These are phyloP conservation scores for Fraxinus ornus DNA, from an alignment of 305 asterid species.

Conservation along the genomic window DNA sequence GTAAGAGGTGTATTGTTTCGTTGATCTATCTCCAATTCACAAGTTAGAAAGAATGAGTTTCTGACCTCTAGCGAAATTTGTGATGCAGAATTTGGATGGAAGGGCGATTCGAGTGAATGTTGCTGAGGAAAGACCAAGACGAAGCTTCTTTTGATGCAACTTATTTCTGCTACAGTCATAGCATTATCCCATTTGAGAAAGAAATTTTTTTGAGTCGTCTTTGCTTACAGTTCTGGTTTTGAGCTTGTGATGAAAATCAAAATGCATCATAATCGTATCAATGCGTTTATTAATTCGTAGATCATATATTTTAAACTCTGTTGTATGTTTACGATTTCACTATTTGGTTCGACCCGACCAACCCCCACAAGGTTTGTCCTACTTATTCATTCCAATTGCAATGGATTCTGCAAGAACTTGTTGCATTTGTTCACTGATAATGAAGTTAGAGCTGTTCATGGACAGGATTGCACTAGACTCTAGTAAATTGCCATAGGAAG, in stretches of 20 bases:
- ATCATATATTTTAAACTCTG: background rate
- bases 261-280: no score
- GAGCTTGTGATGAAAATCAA: background rate
- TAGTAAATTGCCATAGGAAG: background rate
- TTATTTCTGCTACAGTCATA: background rate
- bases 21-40: background rate
- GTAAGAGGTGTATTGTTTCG: background rate
- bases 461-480: background rate
- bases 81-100: conserved; percentile 66
- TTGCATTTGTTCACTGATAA: background rate
- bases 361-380: background rate
- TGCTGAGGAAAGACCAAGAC: conserved; percentile 67
- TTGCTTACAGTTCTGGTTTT: background rate
- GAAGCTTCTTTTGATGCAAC: conserved; percentile 34
- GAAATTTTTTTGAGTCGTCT: background rate
- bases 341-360: background rate
- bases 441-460: background rate
- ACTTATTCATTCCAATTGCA: background rate
- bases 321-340: background rate
- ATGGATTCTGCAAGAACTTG: background rate
- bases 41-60: background rate
- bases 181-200: background rate
- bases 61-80: background rate
- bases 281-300: background rate
- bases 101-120: conserved; percentile 68